Percentiles rank a stretch among this genome's conserved stretches.
These are phyloP conservation scores for Pythium chondricola DNA, from an alignment of 352 stramenopile genomes.

Conservation along the genomic window DNA sequence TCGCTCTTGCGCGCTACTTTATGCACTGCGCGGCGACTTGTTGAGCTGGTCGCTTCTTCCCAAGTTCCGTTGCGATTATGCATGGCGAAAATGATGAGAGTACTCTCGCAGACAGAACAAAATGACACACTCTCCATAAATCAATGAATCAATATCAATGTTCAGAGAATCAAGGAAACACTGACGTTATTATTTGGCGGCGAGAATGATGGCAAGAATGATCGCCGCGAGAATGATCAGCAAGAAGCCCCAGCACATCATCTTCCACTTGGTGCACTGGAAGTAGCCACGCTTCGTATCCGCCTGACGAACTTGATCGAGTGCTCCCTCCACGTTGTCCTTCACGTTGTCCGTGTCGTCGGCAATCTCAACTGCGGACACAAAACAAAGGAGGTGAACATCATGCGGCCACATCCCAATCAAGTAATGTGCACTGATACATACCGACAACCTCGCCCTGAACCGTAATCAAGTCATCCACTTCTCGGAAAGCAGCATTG, in stretches of 20 bases:
- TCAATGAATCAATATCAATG: constrained; percentile 3
- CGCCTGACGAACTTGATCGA: constrained; percentile 26
- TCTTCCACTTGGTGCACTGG: constrained; percentile 25
- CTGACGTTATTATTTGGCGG: too few relatives aligned
- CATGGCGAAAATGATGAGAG: not conserved
- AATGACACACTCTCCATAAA: not conserved
- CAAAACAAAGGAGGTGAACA: constrained; percentile 2
- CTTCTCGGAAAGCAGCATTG: constrained; percentile 32
- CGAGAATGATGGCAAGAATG: constrained; percentile 10
- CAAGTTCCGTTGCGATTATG: constrained; percentile 8
- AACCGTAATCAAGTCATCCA: constrained; percentile 29
- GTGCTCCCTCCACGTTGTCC: constrained; percentile 22
- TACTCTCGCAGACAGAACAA: constrained; percentile 15
- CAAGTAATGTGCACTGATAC: not conserved
- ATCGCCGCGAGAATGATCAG: constrained; percentile 19
- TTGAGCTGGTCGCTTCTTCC: constrained; percentile 7
- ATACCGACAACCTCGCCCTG: constrained; percentile 31
- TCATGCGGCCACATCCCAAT: not conserved
- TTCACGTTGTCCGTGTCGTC: constrained; percentile 18
- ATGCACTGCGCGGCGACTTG: too few relatives aligned
- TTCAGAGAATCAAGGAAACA: too few relatives aligned
- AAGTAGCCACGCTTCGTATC: constrained; percentile 27
- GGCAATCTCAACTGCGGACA: constrained; percentile 23
- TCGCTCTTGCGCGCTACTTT: too few relatives aligned
- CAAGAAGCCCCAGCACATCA: constrained; percentile 22